A percentile compares a stretch with the other conserved stretches of the same genome.
Conservation (phyloP, 225 moss, liverwort and hornwort genomes). For the Pseudoscleropodium purum region DNA sequence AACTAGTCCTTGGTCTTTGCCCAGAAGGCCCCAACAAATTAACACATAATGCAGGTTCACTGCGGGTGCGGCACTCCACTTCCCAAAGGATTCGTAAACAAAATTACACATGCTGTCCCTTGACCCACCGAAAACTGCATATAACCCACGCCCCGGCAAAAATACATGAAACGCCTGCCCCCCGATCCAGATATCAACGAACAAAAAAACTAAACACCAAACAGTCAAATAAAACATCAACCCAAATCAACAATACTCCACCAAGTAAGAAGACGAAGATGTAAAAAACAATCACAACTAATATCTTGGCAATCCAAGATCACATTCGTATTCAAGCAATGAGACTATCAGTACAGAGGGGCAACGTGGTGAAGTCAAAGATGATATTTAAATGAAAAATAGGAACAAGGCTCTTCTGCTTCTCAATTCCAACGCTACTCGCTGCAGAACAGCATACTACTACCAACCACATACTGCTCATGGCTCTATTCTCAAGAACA, state of each 20-base stretch:
- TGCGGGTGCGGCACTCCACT: background rate
- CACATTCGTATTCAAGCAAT: background rate
- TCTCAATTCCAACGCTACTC: background rate
- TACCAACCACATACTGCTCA: background rate
- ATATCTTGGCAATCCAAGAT: background rate
- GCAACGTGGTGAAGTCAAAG: no score
- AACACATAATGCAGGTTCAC: background rate
- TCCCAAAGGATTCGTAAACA: background rate
- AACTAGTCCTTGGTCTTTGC: background rate
- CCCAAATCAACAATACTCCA: background rate
- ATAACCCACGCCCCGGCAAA: background rate
- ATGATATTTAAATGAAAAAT: background rate
- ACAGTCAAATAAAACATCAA: no score
- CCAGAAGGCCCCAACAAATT: background rate
- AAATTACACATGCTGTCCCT: background rate
- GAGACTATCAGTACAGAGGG: background rate
- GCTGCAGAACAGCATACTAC: background rate
- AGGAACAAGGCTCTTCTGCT: background rate
- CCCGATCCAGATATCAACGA: background rate
- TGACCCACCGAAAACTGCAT: background rate
- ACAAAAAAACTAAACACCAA: background rate
- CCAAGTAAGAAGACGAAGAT: background rate
- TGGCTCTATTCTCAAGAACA: no score
- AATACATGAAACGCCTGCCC: background rate
- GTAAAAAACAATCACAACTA: background rate